Evolutionary conservation across 2,329 filamentous ascomycete species (phyloP), one percentile per base, ranked within the genome.

Genomic region (Colletotrichum navitas): DNA sequence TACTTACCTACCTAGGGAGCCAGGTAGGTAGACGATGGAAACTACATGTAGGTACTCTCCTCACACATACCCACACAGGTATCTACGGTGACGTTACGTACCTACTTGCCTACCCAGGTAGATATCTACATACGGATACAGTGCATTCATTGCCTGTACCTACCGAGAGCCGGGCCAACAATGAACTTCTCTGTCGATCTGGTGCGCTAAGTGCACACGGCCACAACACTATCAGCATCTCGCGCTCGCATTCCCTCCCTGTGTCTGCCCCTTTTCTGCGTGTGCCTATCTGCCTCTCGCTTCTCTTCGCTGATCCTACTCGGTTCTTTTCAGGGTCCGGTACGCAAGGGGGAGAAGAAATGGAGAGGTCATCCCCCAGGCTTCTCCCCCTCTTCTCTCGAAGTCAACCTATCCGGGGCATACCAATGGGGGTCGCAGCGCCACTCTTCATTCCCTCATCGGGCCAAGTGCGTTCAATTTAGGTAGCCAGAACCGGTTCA

Each of bases 241-340:
- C 54, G 11, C n/a, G 34, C 54, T 24, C 16, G 21, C 21, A n/a
- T 24, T 47, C 6, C n/a, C 21, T 47, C 45, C 21, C 45, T 45
- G 21, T n/a, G 5, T 12, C 45, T 24, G 5, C 54, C 54, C 56
- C 56, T 59, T 59, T 59, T 24, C 39, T 45, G 56, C 36, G 21
- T 39, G n/a, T 24, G 34, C 8, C 43, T n/a, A 21, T 45, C 21
- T 45, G 36, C 12, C 39, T 16, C 11, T 2, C 6, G 5, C 21
- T 18, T 24, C 16, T n/a, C 34, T 34, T 5, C 47, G 2, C 10
- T 21, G 36, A 4, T 29, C 45, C n/a, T 29, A 11, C n/a, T 29
- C 49, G 41, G 61, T 63, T 54, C 61, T 43, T 45, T 39, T 63
- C 49, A 63, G 61, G 61, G 61, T 55, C 61, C 52, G 60, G 60